These are phyloP conservation scores for Raffaelea albimanens DNA, from an alignment of 2,329 filamentous ascomycete species.

Conservation along the genomic window DNA sequence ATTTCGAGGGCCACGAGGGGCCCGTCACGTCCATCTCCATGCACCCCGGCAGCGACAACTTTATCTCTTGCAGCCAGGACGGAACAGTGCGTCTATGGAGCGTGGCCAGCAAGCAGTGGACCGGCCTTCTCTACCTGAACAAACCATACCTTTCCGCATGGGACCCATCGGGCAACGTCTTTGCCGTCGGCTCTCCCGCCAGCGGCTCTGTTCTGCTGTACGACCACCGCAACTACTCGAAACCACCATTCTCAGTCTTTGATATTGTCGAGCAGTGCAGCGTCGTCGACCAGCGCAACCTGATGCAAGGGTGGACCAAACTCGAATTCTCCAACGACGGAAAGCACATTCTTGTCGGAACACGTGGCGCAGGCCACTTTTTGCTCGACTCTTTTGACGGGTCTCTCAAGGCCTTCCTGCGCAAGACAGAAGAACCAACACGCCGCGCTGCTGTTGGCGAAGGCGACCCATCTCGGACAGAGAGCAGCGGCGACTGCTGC, in stretches of 20 bases:
- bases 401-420: constrained; percentile 64
- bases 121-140: constrained; percentile 71
- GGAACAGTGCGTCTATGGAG: constrained; percentile 92
- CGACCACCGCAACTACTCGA: constrained; percentile 88
- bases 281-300: constrained; percentile 44
- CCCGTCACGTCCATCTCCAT: constrained; percentile 76
- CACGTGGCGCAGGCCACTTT: constrained; percentile 77
- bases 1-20: constrained; percentile 84
- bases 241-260: constrained; percentile 78
- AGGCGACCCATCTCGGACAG: constrained; percentile 28
- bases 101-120: constrained; percentile 66
- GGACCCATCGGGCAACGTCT: constrained; percentile 85
- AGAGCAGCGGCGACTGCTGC: constrained; percentile 69
- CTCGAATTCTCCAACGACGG: constrained; percentile 96
- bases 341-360: constrained; percentile 75
- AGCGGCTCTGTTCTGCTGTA: constrained; percentile 79
- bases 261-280: constrained; percentile 57
- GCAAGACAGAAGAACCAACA: constrained; percentile 44
- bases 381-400: constrained; percentile 91
- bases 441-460: constrained; percentile 46
- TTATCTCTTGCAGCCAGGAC: constrained; percentile 85
- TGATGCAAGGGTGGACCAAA: constrained; percentile 70
- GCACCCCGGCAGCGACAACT: constrained; percentile 79
- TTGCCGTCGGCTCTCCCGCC: constrained; percentile 76
- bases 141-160: constrained; percentile 78